Conservation (phyloP, 2,329 filamentous ascomycete genomes). For the Claviceps sp. region DNA sequence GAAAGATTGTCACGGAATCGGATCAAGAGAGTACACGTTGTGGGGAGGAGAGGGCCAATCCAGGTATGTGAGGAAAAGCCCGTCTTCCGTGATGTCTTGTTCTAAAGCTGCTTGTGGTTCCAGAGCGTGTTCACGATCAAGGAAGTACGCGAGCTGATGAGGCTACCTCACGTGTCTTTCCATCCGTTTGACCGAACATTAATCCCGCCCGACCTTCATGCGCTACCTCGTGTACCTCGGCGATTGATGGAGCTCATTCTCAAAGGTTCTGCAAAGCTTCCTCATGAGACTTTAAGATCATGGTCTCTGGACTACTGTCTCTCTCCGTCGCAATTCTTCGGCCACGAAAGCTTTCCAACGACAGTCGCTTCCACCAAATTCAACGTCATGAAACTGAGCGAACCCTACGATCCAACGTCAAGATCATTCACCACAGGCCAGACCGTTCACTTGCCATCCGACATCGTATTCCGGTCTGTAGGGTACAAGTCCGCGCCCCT, state of each 20-base stretch:
- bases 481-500: conserved; percentile 79
- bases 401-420: conserved; percentile 39
- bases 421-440: conserved; percentile 36
- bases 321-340: conserved; percentile 58
- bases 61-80: conserved; percentile 41
- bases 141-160: conserved; percentile 78
- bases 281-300: conserved; percentile 41
- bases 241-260: conserved; percentile 69
- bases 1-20: conserved; percentile 58
- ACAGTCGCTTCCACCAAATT: conserved; percentile 56
- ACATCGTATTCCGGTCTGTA: conserved; percentile 80
- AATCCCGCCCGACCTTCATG: conserved; percentile 52
- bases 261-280: conserved; percentile 51
- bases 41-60: conserved; percentile 78
- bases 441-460: conserved; percentile 43
- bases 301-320: conserved; percentile 83
- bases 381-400: conserved; percentile 42
- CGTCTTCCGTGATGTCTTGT: background rate
- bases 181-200: conserved; percentile 52
- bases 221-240: conserved; percentile 61
- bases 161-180: conserved; percentile 59
- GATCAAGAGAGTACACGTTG: conserved; percentile 69
- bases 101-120: background rate
- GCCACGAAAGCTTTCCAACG: conserved; percentile 28
- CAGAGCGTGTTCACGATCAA: conserved; percentile 92